Conservation (phyloP, 2,329 filamentous ascomycete species). For the Verticillium dahliae region DNA sequence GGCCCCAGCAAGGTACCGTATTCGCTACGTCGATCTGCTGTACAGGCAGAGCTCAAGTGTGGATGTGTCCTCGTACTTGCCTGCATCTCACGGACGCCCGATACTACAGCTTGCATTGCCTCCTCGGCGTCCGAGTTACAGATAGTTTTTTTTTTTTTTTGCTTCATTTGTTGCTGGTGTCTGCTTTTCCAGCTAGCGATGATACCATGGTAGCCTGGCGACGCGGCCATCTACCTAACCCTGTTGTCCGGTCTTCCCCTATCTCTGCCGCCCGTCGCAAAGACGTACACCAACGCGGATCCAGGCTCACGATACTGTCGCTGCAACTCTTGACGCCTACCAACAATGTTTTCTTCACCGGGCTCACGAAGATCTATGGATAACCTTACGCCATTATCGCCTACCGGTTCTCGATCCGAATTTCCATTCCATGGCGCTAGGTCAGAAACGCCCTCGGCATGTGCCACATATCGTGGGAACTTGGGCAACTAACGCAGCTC, state of each 20-base stretch:
- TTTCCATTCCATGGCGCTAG: slow-evolving; percentile 47
- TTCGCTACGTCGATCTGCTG: background rate
- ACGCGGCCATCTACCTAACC: slow-evolving; percentile 23
- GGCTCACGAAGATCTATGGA: slow-evolving; percentile 60
- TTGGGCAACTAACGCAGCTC: background rate
- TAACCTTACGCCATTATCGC: slow-evolving; percentile 51
- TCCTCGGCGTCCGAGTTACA: background rate
- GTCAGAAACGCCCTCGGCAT: slow-evolving; percentile 25
- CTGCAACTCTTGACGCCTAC: background rate
- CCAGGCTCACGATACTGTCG: background rate
- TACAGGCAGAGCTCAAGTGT: background rate
- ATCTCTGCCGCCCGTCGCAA: background rate
- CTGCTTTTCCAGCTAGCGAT: slow-evolving; percentile 28
- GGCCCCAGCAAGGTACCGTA: slow-evolving; percentile 3
- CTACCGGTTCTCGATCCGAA: slow-evolving; percentile 43
- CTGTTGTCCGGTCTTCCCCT: background rate
- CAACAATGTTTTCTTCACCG: slow-evolving; percentile 52
- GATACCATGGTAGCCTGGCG: slow-evolving; percentile 39
- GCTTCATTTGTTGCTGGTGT: background rate
- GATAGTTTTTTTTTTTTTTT: background rate
- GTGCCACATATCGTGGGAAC: slow-evolving; percentile 1
- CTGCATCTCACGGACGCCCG: background rate
- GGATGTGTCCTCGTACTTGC: background rate
- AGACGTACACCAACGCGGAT: background rate
- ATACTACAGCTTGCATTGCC: background rate